Base-by-base conservation (phyloP, 176 grass and related monocot species). In the Urochloa ruziziensis region DNA sequence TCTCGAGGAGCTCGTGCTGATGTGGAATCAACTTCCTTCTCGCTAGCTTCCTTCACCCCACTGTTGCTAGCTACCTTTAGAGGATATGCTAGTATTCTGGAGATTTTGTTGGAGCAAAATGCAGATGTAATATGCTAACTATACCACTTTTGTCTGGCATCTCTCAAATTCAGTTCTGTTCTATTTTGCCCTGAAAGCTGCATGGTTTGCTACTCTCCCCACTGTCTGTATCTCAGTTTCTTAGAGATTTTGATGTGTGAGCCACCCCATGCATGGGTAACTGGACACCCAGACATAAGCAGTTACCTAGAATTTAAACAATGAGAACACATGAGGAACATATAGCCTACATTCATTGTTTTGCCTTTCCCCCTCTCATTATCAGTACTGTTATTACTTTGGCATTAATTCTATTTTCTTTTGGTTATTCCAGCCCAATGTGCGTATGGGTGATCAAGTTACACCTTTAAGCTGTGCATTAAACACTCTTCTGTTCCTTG, bases 1-100 rank as follows among this genome's bases (percentile, higher is more conserved):
- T 86, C 89, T 80, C 84, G 72, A 87, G 89, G 89, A 83, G 84
- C 14, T 54, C 25, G 21, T 71, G 27, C 70, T 68, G 65, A 90
- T 82, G 53, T 48, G 53, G 43, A 64, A 62, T 54, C 83, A 82
- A 1, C 4, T n/a, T n/a, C 39, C 17, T 6, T 19, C 43, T 25
- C 62, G 71, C 34, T 74, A 78, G 0, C 3, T 28, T 5, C 25
- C 34, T 35, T 85, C 73, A 83, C 65, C 42, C 84, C 88, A 87
- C 27, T 90, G 28, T 13, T 52, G 39, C 2, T 83, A 62, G 70
- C 88, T 44, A 67, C 88, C 54, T 34, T 2, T 29, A 82, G 13
- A 79, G 61, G 68, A 71, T 37, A 86, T 63, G 14, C 73, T 70
- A 59, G 43, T 43, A 71, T 48, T 23, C 21, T 87, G 30, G 42